Evolutionary conservation across 2,329 filamentous ascomycete genomes (phyloP), one percentile per base, ranked within the genome.

Genomic region (Helminthosporium solani): DNA sequence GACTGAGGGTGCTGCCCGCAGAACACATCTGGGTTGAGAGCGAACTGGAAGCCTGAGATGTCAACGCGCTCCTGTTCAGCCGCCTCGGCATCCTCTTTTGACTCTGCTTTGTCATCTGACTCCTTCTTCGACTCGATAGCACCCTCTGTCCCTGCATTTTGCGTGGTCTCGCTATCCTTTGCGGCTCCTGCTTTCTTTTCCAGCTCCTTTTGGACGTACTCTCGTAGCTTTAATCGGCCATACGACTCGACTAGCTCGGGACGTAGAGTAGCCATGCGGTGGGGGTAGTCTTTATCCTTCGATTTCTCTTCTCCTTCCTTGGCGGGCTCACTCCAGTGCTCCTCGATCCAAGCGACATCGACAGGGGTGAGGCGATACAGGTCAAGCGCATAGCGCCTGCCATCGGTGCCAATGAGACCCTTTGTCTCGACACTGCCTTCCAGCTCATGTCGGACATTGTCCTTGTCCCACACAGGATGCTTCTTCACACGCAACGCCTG

Each of bases 401-500:
- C 94, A 65, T 99, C 94, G 1, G 94, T 99, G 38, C 94, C 94
- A 60, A 99, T 78, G n/a, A 99, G 78, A 42, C 94, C 94, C 77
- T 99, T 99, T 42, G 94, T 99, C 73, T 99, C 94, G 12, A 99
- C 91, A 62, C 91, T 97, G 33, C 88, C 90, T 71, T 97, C 92
- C 3, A 99, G 79, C 52, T 96, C 90, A 62, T 96, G 90, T 51
- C 87, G 84, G 72, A 90, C 87, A 57, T 85, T 84, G 60, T 96
- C 89, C 78, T 97, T 97, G 72, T 99, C 94, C 94, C 94, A 99
- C 3, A 99, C 95, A 35, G 90, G 79, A 69, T 99, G 94, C 73
- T 87, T 87, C 81, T 97, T 97, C 48, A 96, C 88, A 57, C 87
- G 88, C 62, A 97, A 80, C 2, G 90, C 83, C 73, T 92, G 90